Base-by-base conservation (phyloP, 371 early-diverging fungal species). In the Sanchytrium tribonematis region DNA sequence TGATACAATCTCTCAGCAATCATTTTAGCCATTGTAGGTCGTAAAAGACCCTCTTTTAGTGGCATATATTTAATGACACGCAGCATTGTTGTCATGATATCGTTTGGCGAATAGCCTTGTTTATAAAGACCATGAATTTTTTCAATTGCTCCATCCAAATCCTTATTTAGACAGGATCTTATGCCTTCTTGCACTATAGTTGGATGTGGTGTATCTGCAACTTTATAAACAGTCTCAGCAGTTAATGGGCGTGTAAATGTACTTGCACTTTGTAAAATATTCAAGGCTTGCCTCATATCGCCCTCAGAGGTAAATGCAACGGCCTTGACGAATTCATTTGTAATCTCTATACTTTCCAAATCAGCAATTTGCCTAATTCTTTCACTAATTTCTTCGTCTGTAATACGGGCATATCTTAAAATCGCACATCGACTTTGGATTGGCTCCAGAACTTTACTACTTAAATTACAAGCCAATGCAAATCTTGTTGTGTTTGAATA, bases 391-490 rank as follows among this genome's bases (percentile, higher is more conserved):
- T 94, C 86, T 68, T 80, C 77, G 72, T 87, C 85, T 1, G 82
- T 80, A 71, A 98, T 78, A 70, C 84, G 84, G 0, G 84, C 82
- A 74, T 87, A 98, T 29, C 91, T 83, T 66, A 99, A 76, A 69
- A 97, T 90, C 17, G 98, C 95, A 77, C 97, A 96, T 71, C 99
- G 86, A 68, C 89, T 88, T 77, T 98, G 98, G 72, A 99, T 98
- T 29, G 99, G 97, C 74, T 99, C 99, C 73, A 98, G 94, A 72
- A 99, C 93, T 77, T 98, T 98, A 75, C 82, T 83, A 68, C 94
- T 88, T 74, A 88, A 80, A 77, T 99, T 99, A 80, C 98, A 98
- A 1, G 98, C 97, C 31, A 98, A 80, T 1, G 93, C 97, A 80
- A 99, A 99, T 68, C 97, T 86, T 1, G 96, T 96, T 0, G 93